Evolutionary conservation across 495 filamentous ascomycete species (phyloP).

Genomic region (Neurospora tetraspora): DNA sequence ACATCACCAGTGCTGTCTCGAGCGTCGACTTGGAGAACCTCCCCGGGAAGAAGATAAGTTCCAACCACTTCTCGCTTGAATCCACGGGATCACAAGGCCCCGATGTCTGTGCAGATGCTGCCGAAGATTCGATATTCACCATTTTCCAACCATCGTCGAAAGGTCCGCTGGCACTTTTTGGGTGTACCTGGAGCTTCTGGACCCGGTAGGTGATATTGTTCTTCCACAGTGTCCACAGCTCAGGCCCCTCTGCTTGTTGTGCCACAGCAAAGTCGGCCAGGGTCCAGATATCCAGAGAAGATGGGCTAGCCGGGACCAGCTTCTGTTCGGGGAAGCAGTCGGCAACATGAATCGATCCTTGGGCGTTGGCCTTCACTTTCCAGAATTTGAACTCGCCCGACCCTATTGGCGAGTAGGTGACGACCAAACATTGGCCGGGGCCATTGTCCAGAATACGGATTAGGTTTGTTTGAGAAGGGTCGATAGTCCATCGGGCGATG

Average conservation of each 20-base stretch:
- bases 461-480: conserved; percentile 60
- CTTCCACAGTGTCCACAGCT: conserved; percentile 81
- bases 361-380: conserved; percentile 57
- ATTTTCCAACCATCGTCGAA: conserved; percentile 69
- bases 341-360: conserved; percentile 50
- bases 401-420: conserved; percentile 79
- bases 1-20: conserved; percentile 71
- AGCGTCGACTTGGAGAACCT: conserved; percentile 65
- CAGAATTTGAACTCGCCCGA: conserved; percentile 95
- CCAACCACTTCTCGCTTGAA: conserved; percentile 54
- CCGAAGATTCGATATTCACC: conserved; percentile 53
- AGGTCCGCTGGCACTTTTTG: conserved; percentile 29
- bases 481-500: conserved; percentile 56
- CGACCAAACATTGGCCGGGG: conserved; percentile 58
- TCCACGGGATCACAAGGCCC: conserved; percentile 54
- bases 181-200: conserved; percentile 39
- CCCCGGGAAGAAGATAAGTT: conserved; percentile 73
- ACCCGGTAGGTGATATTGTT: conserved; percentile 69
- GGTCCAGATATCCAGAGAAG: conserved; percentile 74
- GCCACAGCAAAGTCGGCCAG: conserved; percentile 70
- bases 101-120: conserved; percentile 43
- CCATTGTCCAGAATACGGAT: conserved; percentile 61
- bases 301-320: conserved; percentile 58
- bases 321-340: conserved; percentile 54
- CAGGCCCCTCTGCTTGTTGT: conserved; percentile 36